Evolutionary conservation across 1,284 basidiomycete genomes (phyloP).

Genomic region (Ustilago esculenta): DNA sequence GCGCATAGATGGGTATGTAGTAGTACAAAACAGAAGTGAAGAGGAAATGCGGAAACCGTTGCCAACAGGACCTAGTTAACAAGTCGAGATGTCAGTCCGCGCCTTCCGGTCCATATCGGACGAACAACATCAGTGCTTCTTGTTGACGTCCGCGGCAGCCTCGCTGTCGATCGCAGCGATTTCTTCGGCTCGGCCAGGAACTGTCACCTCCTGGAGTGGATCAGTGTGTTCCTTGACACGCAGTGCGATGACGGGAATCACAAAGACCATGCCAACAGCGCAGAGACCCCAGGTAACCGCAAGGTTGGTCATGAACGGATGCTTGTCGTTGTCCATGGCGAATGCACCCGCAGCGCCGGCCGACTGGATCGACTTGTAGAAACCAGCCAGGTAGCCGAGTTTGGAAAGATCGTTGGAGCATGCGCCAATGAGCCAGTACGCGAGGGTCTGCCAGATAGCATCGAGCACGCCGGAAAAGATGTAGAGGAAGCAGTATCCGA

Average conservation of each 20-base stretch:
- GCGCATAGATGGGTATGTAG: conserved; percentile 1
- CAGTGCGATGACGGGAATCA: conserved; percentile 48
- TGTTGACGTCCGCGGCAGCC: conserved; percentile 1
- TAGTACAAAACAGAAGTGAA: background rate
- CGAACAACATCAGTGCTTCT: conserved; percentile 12
- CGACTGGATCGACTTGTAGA: conserved; percentile 60
- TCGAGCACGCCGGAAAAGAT: conserved; percentile 57
- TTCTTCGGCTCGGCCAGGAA: conserved; percentile 52
- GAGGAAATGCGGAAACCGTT: too few species aligned
- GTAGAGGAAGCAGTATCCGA: conserved; percentile 55
- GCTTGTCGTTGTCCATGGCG: conserved; percentile 48
- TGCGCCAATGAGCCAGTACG: conserved; percentile 58
- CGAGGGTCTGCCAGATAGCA: conserved; percentile 49
- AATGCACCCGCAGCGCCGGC: conserved; percentile 56
- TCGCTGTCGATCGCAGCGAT: conserved; percentile 28
- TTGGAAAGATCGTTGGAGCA: conserved; percentile 59
- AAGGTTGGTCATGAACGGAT: conserved; percentile 56
- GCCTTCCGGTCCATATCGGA: too few species aligned
- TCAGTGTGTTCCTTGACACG: conserved; percentile 53
- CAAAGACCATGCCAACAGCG: conserved; percentile 50
- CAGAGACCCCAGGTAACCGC: conserved; percentile 58
- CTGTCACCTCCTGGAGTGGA: conserved; percentile 47
- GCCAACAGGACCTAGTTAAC: too few species aligned
- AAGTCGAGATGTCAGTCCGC: background rate
- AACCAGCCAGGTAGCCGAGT: conserved; percentile 57